Evolutionary conservation across 2,329 filamentous ascomycete species (phyloP), one percentile per base, ranked within the genome.

Genomic region (Emericellopsis cladophorae): DNA sequence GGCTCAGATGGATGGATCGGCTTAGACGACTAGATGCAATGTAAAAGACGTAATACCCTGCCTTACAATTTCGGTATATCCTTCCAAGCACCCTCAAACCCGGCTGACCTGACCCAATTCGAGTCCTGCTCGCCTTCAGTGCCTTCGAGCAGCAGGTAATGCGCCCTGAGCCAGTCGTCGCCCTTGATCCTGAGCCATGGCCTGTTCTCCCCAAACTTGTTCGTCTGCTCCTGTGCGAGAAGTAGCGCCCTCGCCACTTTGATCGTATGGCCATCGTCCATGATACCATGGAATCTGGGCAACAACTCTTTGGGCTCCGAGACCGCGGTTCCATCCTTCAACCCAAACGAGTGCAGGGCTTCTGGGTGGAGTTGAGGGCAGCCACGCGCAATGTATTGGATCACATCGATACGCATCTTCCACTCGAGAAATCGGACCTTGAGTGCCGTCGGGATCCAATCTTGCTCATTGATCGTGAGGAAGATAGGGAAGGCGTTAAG

Each of bases 261-360:
- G 41, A 79, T 68, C 9, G 77, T 69, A 60, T 96, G 90, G 0
- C 89, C 88, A 57, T 95, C 88, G 48, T 95, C 89, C 9, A n/a
- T 15, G 29, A 72, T 53, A 9, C 46, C 45, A 44, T 68, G 65
- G 15, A 79, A 55, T 9, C 68, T 60, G 2, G 64, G 54, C 7
- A 75, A 56, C 4, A 76, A 57, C 2, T 68, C 66, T 60, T 71
- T 40, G 55, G 65, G 36, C 5, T 21, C 12, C 3, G 52, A 16
- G 52, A 58, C 34, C 58, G 71, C 66, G 24, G 46, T 40, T 4
- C 51, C 49, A 37, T 65, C 60, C 42, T 64, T 71, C 0, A 79
- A 71, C 2, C 61, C 57, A 52, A 92, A 90, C 0, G 59, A 54
- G 1, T 57, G 59, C 40, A 94, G 72, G 37, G 78, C 70, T 4